A percentile compares a stretch with the other conserved stretches of the same genome.
Evolutionary conservation across 2,329 filamentous ascomycete species (phyloP).

Genomic region (Cercospora sp.): DNA sequence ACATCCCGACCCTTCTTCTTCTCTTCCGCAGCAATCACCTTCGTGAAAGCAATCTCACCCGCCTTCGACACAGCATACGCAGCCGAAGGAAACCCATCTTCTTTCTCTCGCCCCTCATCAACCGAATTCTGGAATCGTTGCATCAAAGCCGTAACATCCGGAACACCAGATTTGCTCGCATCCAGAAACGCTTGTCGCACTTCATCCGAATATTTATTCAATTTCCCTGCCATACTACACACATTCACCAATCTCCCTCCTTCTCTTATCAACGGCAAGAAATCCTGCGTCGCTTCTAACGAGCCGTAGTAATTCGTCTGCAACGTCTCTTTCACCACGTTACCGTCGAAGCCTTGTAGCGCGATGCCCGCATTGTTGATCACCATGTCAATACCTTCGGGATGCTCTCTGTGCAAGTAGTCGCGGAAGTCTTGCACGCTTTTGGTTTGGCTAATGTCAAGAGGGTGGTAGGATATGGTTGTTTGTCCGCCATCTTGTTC

Average conservation of each 20-base stretch:
- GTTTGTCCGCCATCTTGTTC: slow-evolving; percentile 45
- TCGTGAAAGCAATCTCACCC: slow-evolving; percentile 41
- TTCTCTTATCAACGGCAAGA: slow-evolving; percentile 51
- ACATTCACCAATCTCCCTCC: slow-evolving; percentile 54
- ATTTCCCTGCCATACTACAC: slow-evolving; percentile 47
- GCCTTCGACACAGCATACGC: slow-evolving; percentile 51
- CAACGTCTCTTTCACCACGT: slow-evolving; percentile 53
- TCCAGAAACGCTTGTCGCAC: slow-evolving; percentile 48
- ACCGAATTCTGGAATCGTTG: slow-evolving; percentile 52
- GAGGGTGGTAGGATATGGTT: slow-evolving; percentile 50
- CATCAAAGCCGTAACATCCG: slow-evolving; percentile 53
- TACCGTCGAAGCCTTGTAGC: slow-evolving; percentile 43
- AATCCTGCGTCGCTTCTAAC: slow-evolving; percentile 46
- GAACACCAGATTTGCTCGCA: slow-evolving; percentile 29
- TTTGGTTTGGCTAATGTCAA: slow-evolving; percentile 51
- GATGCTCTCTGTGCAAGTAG: slow-evolving; percentile 48
- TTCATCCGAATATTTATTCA: slow-evolving; percentile 50
- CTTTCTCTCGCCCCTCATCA: slow-evolving; percentile 47
- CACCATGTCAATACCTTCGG: slow-evolving; percentile 54
- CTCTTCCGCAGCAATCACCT: slow-evolving; percentile 38
- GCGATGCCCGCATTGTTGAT: slow-evolving; percentile 55
- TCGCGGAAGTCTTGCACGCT: slow-evolving; percentile 49
- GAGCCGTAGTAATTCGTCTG: slow-evolving; percentile 57
- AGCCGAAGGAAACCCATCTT: slow-evolving; percentile 52
- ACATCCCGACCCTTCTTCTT: slow-evolving; percentile 29